Conservation (phyloP, 1,284 basidiomycete species). For the Puccinia novopanici region DNA sequence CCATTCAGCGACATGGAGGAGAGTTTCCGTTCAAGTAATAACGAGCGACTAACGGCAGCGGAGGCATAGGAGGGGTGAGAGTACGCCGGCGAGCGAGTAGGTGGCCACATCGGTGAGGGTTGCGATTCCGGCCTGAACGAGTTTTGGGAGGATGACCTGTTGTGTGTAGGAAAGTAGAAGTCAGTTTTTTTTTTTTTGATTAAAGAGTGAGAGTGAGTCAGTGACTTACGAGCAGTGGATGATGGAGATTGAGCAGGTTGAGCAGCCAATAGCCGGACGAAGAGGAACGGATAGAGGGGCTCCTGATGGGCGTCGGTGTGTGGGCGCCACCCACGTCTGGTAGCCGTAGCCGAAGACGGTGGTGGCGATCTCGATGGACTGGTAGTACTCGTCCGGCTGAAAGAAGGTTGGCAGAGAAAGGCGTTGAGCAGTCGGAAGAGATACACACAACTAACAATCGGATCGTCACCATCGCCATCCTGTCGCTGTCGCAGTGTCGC, state of each 20-base stretch:
- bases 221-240: conserved; percentile 65
- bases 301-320: conserved; percentile 66
- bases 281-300: conserved; percentile 63
- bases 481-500: not conserved
- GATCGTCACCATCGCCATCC: not conserved
- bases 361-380: conserved; percentile 90
- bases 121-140: conserved; percentile 78
- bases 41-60: conserved; percentile 64
- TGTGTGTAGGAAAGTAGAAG: conserved; percentile 28
- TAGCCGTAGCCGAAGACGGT: conserved; percentile 88
- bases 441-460: conserved; percentile 56
- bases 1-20: conserved; percentile 52
- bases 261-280: conserved; percentile 76
- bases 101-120: conserved; percentile 78
- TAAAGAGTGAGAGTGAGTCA: not conserved
- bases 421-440: conserved; percentile 62
- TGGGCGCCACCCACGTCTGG: conserved; percentile 88
- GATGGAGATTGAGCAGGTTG: conserved; percentile 65
- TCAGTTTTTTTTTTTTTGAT: no score
- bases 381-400: conserved; percentile 97
- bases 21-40: conserved; percentile 54
- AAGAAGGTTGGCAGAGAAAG: conserved; percentile 81
- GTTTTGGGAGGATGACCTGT: conserved; percentile 67
- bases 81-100: conserved; percentile 66
- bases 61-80: conserved; percentile 69